Evolutionary conservation across 2,329 filamentous ascomycete genomes (phyloP), one percentile per base, ranked within the genome.

Genomic region (Ilyonectria sp.): DNA sequence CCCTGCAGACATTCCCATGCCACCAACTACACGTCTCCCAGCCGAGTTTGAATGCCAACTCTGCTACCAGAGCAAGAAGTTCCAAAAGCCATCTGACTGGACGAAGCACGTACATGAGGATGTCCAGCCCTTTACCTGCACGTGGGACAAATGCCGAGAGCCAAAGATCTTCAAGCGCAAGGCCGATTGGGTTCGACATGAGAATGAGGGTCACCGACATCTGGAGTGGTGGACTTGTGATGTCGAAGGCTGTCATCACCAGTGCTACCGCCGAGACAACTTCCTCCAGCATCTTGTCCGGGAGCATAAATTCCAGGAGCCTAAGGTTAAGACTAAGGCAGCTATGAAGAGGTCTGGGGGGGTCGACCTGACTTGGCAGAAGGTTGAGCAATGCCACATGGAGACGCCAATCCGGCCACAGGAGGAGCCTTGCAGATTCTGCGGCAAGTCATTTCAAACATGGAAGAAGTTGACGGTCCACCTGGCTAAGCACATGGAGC

Each of bases 381-480:
- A 93, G 77, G 91, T 97, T 29, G 93, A 97, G 69, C 83, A 86
- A 67, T 97, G 95, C 76, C 93, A 93, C 68, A 84, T 87, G 60
- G 91, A 94, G 72, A 95, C 93, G 0, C 75, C 74, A 2, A 89
- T 84, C 71, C 87, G 83, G 67, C 92, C 93, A 4, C 87, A 89
- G 60, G 89, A 94, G 13, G 94, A 97, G 81, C 89, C 93, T 17
- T 98, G 95, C 80, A 90, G 93, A 47, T 97, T 97, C 83, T 97
- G 95, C 77, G 92, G 92, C 67, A 94, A 92, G 79, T 85, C 88
- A 13, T 95, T 94, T 79, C 90, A 88, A 37, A 93, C 90, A 44
- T 97, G 94, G 94, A 97, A 97, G 86, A 97, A 97, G 82, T 84
- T 97, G 67, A 97, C 93, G 0, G 94, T 96, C n/a, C 95, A 97